These are phyloP conservation scores for Yamagishiella unicocca DNA, from an alignment of 139 green algal species.

Conservation along the genomic window DNA sequence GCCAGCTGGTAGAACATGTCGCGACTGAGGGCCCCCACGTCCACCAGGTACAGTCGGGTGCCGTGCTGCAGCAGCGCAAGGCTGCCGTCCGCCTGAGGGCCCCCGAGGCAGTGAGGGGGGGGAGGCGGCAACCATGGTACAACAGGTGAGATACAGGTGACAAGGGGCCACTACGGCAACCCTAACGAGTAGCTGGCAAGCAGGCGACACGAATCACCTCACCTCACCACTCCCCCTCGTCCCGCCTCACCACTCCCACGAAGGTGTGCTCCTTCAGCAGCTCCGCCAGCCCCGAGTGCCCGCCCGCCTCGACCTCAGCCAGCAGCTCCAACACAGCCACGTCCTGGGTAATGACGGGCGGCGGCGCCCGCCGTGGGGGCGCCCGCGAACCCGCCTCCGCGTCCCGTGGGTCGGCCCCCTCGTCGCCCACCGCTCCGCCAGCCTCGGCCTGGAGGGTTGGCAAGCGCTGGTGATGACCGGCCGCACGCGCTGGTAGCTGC, in stretches of 20 bases:
- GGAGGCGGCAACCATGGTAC: no score
- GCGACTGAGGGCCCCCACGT: slow-evolving; percentile 71
- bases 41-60: slow-evolving; percentile 90
- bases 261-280: slow-evolving; percentile 79
- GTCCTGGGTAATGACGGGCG: slow-evolving; percentile 6
- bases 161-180: no score
- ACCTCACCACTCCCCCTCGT: not conserved
- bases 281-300: slow-evolving; percentile 76
- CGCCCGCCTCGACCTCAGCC: slow-evolving; percentile 56
- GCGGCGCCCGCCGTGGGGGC: not conserved
- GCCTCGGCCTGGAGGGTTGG: not conserved
- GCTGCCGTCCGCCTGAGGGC: slow-evolving; percentile 66
- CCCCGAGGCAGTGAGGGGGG: no score
- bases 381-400: not conserved
- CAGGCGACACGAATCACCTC: not conserved
- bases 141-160: no score
- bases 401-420: not conserved
- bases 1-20: slow-evolving; percentile 93
- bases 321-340: slow-evolving; percentile 66
- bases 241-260: slow-evolving; percentile 82
- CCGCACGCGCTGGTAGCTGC: no score
- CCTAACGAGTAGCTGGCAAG: no score
- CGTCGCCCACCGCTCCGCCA: not conserved
- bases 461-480: no score
- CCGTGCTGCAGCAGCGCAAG: slow-evolving; percentile 84